A percentile compares a stretch with the other conserved stretches of the same genome.
phyloP scores from a whole-genome alignment of 257 asterid genomes.

The Ophiorrhiza pumila region DNA sequence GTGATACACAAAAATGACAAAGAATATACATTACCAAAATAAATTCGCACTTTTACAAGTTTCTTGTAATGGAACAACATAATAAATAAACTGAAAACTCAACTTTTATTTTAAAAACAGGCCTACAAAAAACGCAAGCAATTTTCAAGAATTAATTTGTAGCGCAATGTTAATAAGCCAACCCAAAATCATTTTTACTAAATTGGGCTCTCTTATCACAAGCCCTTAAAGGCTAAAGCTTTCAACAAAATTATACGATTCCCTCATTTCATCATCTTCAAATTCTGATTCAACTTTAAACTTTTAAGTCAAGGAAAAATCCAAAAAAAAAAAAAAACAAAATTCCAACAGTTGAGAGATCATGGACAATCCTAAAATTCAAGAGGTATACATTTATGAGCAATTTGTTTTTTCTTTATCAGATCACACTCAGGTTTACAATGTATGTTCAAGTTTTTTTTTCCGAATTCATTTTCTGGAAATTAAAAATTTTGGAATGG shows the following conservation, averaged over 20 bases:
- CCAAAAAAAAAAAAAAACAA: background rate
- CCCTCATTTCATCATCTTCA: slow-evolving; percentile 8
- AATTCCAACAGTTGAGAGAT: background rate
- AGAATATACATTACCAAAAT: no score
- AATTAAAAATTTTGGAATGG: background rate
- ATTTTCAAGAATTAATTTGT: no score
- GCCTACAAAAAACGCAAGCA: no score
- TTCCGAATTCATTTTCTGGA: no score
- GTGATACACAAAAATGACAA: no score
- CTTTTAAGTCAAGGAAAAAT: background rate
- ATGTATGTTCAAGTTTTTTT: background rate
- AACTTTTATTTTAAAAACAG: no score
- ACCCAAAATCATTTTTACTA: no score
- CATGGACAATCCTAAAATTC: slow-evolving; percentile 58
- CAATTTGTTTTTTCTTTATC: background rate
- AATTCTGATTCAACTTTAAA: background rate
- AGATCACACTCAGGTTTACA: background rate
- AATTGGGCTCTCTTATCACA: slow-evolving; percentile 1
- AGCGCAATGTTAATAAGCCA: no score
- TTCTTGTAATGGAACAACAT: no score
- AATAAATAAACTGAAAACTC: no score
- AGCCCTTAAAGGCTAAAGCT: background rate
- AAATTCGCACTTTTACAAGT: no score
- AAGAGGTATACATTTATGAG: slow-evolving; percentile 38
- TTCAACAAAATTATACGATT: background rate